phyloP scores from a whole-genome alignment of 2,329 filamentous ascomycete species.

The Coleophoma crateriformis region DNA sequence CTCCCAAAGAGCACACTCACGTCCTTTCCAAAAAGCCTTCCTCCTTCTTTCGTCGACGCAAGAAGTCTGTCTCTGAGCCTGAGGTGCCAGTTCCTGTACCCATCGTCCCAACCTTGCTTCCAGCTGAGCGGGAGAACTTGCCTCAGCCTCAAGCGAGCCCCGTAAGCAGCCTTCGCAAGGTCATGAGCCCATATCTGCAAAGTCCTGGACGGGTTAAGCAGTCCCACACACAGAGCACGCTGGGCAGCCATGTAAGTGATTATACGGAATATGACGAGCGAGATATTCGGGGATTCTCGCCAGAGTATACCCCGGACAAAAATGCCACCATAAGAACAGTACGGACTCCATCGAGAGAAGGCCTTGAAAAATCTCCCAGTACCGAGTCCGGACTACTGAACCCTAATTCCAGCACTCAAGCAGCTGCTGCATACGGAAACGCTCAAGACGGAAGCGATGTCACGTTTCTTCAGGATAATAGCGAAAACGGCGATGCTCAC shows the following conservation, averaged over 20 bases:
- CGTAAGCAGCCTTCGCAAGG: conserved; percentile 74
- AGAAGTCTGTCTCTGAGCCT: conserved; percentile 76
- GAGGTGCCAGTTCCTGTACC: conserved; percentile 53
- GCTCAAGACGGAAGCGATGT: conserved; percentile 28
- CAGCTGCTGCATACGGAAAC: conserved; percentile 14
- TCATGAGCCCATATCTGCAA: conserved; percentile 77
- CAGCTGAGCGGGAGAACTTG: conserved; percentile 12
- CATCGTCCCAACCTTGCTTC: conserved; percentile 30
- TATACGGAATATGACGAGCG: conserved; percentile 14
- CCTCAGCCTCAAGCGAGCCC: conserved; percentile 42
- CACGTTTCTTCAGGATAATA: conserved; percentile 47
- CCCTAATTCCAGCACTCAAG: conserved; percentile 6
- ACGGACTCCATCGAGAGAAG: conserved; percentile 35
- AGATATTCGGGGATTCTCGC: conserved; percentile 58
- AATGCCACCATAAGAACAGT: conserved; percentile 68
- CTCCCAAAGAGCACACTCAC: conserved; percentile 22
- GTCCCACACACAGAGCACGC: conserved; percentile 8
- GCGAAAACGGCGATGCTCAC: conserved; percentile 38
- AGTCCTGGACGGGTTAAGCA: conserved; percentile 18
- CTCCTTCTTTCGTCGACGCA: conserved; percentile 88
- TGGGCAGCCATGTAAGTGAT: conserved; percentile 17
- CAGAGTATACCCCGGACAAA: conserved; percentile 67
- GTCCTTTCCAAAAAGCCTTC: conserved; percentile 82
- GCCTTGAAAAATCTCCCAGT: conserved; percentile 4
- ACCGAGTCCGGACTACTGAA: conserved; percentile 9